Evolutionary conservation across 768 basidiomycete species (phyloP), one percentile per base, ranked within the genome.

Genomic region (Lactarius vividus): DNA sequence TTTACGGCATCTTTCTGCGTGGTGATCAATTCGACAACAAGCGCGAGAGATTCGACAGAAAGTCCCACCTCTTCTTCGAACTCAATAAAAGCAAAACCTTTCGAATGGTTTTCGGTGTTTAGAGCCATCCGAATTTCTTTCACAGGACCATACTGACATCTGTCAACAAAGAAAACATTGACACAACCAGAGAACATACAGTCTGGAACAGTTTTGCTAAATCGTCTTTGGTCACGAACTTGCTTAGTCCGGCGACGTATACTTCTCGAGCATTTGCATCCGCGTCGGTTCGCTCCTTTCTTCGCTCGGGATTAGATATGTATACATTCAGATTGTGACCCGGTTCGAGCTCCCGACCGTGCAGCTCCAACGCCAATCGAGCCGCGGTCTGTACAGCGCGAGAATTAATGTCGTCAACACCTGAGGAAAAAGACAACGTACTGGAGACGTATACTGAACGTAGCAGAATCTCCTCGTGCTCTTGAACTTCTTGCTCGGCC

Each of bases 401-500:
- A 31, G 29, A 56, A 65, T 53, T 57, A 65, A 39, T 18, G 10
- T 18, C 20, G 46, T 42, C 13, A 53, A 42, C 23, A 16, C 58
- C 23, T 18, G 28, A 37, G 64, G n/a, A 55, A 29, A 28, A 28
- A n/a, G n/a, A n/a, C 46, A 40, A 79, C 89, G 59, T 63, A 94
- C 96, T 0, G 93, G 92, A 23, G 86, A 86, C 1, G 88, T 88
- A 73, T 85, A 98, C 68, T 98, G 97, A 1, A 99, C 81, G 75
- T 98, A 99, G 72, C 93, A 95, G 75, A 99, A 98, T 52, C 97
- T 84, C 40, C 97, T 81, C 2, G 91, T 89, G 63, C 79, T 86
- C 77, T 95, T 96, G 82, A 94, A 95, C 74, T 97, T 97, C 74
- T 96, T 96, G 77, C 94, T 96, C 6, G 97, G 97, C 96, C 96